Conservation (phyloP, 345 rosid genomes). For the Salix dunnii region DNA sequence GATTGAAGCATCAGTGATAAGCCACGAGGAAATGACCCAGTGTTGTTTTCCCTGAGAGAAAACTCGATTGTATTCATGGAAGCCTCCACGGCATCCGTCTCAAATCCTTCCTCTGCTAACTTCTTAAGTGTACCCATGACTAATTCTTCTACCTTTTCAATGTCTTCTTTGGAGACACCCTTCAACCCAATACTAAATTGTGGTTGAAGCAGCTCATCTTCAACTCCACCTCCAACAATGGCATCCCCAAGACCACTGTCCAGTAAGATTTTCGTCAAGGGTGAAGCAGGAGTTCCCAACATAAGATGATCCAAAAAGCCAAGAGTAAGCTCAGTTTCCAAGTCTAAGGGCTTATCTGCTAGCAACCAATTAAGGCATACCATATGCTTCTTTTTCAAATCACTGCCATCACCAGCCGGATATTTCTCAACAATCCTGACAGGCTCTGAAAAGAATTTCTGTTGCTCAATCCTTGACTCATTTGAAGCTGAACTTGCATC, state of each 20-base stretch:
- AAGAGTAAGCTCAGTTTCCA: constrained; percentile 82
- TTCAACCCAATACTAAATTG: constrained; percentile 92
- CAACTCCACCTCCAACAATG: constrained; percentile 83
- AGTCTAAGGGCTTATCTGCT: constrained; percentile 76
- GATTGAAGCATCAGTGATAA: constrained; percentile 93
- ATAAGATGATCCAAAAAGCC: constrained; percentile 92
- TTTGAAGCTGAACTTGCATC: constrained; percentile 62
- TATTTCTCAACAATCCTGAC: constrained; percentile 76
- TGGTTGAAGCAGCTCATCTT: constrained; percentile 93
- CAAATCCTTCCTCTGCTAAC: constrained; percentile 88
- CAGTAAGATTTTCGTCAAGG: constrained; percentile 77
- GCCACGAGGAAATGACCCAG: constrained; percentile 98
- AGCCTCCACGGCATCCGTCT: constrained; percentile 86
- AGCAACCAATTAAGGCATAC: constrained; percentile 90
- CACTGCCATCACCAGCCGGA: constrained; percentile 79
- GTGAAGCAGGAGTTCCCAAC: constrained; percentile 97
- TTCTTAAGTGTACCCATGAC: constrained; percentile 65
- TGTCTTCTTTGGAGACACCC: constrained; percentile 72
- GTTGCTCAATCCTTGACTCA: constrained; percentile 56
- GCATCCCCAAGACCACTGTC: constrained; percentile 98
- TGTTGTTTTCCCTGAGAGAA: constrained; percentile 93
- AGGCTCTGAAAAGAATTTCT: constrained; percentile 70
- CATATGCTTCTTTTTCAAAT: constrained; percentile 87
- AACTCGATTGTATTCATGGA: constrained; percentile 98
- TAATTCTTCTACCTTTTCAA: constrained; percentile 74